These are phyloP conservation scores for Ogataea nakhonphanomensis DNA, from an alignment of 805 yeast genomes.

Conservation along the genomic window DNA sequence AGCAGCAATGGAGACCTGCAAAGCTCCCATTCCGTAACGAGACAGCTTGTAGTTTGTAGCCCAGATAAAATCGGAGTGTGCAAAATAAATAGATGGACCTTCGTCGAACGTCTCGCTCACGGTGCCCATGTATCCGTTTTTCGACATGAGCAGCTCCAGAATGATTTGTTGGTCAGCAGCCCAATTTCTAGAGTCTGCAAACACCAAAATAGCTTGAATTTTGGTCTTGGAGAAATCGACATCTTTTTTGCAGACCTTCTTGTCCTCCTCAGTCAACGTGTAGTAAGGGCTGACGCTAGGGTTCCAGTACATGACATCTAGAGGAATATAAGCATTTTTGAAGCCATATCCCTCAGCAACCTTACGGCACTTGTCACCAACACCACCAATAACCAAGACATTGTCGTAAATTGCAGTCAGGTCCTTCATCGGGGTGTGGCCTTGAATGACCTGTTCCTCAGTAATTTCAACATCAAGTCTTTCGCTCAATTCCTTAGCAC, in stretches of 20 bases:
- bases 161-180: slow-evolving; percentile 91
- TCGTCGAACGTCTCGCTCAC: slow-evolving; percentile 64
- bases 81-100: slow-evolving; percentile 81
- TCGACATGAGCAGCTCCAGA: slow-evolving; percentile 71
- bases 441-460: slow-evolving; percentile 82
- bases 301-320: slow-evolving; percentile 81
- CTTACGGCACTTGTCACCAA: slow-evolving; percentile 76
- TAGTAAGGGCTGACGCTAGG: slow-evolving; percentile 87
- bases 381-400: slow-evolving; percentile 86
- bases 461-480: slow-evolving; percentile 59
- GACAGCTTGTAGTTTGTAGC: slow-evolving; percentile 80
- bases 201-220: slow-evolving; percentile 81
- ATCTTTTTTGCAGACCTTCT: slow-evolving; percentile 46
- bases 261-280: slow-evolving; percentile 69
- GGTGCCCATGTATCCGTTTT: slow-evolving; percentile 84
- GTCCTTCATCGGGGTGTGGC: slow-evolving; percentile 92
- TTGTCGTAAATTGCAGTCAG: slow-evolving; percentile 63
- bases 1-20: slow-evolving; percentile 84
- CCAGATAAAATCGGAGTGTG: slow-evolving; percentile 92
- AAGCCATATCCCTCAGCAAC: slow-evolving; percentile 86
- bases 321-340: slow-evolving; percentile 74
- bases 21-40: slow-evolving; percentile 93
- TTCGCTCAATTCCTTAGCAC: slow-evolving; percentile 68
- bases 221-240: slow-evolving; percentile 63
- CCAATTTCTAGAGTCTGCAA: slow-evolving; percentile 92